These are phyloP conservation scores for Botrytis hyacinthi DNA, from an alignment of 2,329 filamentous ascomycete species.

Conservation along the genomic window DNA sequence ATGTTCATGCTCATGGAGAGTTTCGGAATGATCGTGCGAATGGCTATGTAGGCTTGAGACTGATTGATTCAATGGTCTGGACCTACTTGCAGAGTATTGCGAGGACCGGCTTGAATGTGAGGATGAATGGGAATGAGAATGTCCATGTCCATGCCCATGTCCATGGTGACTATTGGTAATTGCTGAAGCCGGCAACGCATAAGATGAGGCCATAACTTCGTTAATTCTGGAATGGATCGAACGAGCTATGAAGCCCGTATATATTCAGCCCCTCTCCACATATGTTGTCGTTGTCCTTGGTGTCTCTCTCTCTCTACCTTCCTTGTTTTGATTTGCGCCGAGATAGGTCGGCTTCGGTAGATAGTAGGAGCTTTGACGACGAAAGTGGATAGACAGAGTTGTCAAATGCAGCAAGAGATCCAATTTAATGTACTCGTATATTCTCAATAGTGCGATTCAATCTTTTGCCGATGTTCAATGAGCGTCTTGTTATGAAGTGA, in stretches of 20 bases:
- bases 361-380: conserved; percentile 16
- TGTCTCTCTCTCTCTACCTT: not conserved
- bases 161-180: conserved; percentile 35
- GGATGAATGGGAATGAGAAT: conserved; percentile 41
- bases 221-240: conserved; percentile 13
- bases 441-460: not conserved
- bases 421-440: not conserved
- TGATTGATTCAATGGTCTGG: conserved; percentile 31
- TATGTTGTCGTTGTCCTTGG: not conserved
- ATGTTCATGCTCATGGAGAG: conserved; percentile 27
- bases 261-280: not conserved
- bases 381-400: not conserved
- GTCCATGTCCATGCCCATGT: conserved; percentile 31
- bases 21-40: conserved; percentile 34
- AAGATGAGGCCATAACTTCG: conserved; percentile 38
- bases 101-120: conserved; percentile 35
- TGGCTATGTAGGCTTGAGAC: conserved; percentile 33
- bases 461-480: not conserved
- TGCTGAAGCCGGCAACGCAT: conserved; percentile 38
- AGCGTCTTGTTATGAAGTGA: not conserved
- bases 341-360: not conserved
- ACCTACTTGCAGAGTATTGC: conserved; percentile 27
- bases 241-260: conserved; percentile 30
- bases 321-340: not conserved
- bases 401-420: not conserved